Evolutionary conservation across 352 stramenopile species (phyloP), one percentile per base, ranked within the genome.

Genomic region (Plasmopara viticola): DNA sequence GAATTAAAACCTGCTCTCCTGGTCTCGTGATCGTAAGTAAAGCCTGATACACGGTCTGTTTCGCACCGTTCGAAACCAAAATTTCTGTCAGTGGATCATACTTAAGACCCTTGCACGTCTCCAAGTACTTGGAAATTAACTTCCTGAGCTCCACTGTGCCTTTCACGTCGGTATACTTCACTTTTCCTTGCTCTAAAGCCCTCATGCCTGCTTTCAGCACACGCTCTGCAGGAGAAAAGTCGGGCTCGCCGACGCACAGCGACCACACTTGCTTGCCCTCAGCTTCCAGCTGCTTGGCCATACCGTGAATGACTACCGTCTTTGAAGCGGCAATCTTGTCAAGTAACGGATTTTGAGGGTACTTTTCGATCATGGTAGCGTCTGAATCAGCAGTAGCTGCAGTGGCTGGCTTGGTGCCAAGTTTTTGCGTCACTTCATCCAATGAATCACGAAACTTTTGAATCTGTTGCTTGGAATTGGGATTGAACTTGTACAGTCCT

Each of bases 401-500:
- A 10, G 35, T 25, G 4, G 35, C 6, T 5, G 56, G 43, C 9
- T 68, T 51, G 39, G 14, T 58, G 15, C 58, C 63, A 6, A 87
- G 72, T 40, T 75, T 54, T 7, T 72, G 58, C 0, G 68, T 70
- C 5, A 89, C 77, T 66, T 82, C 74, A 7, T 57, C 43, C 2
- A 89, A 51, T 7, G 78, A 85, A 15, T 85, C 66, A 35, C 81
- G 64, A 49, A 90, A 86, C 40, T 87, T 86, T 28, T 79, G 72
- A 44, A 90, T 90, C 64, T 94, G 84, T 48, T 78, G 62, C 46
- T 87, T 74, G 0, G 80, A 94, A 71, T 96, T 90, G 37, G 85
- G 71, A 66, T 99, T 99, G 68, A 94, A 98, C 59, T 97, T 97
- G 86, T 97, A 98, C 0, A 99, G 74, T 33, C 95, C 95, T 62